Percentiles rank a stretch among this genome's conserved stretches.
Conservation (phyloP, 2,329 filamentous ascomycete species). For the Tolypocladium guangdongense region DNA sequence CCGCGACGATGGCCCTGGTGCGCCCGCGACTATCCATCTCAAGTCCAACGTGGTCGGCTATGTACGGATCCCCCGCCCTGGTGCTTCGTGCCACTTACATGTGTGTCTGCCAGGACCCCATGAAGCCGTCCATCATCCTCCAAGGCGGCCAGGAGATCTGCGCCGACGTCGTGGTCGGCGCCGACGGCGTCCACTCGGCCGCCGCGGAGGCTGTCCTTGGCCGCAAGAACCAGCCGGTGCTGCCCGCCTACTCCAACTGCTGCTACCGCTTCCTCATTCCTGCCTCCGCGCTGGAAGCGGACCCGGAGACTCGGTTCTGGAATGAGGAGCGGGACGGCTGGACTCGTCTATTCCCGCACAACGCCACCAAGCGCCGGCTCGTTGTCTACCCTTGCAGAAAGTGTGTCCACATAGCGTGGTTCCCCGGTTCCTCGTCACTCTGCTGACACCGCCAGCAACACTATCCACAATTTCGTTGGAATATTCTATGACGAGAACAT, state of each 20-base stretch:
- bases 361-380: slow-evolving; percentile 13
- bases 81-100: not conserved
- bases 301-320: slow-evolving; percentile 19
- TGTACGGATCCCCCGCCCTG: slow-evolving; percentile 9
- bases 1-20: slow-evolving; percentile 11
- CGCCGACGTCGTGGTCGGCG: slow-evolving; percentile 30
- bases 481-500: slow-evolving; percentile 16
- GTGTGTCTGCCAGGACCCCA: slow-evolving; percentile 10
- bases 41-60: slow-evolving; percentile 13
- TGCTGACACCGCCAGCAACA: slow-evolving; percentile 10
- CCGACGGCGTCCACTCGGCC: slow-evolving; percentile 31
- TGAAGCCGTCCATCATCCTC: slow-evolving; percentile 16
- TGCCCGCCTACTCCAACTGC: slow-evolving; percentile 17
- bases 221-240: slow-evolving; percentile 11
- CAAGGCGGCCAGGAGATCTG: slow-evolving; percentile 14
- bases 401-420: slow-evolving; percentile 6
- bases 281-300: slow-evolving; percentile 14
- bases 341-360: slow-evolving; percentile 12
- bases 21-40: slow-evolving; percentile 14
- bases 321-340: slow-evolving; percentile 15
- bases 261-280: slow-evolving; percentile 27
- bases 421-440: too few relatives aligned
- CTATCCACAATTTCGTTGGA: slow-evolving; percentile 23
- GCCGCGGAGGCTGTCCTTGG: slow-evolving; percentile 18
- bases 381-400: slow-evolving; percentile 22